These are phyloP conservation scores for Epichloe amarillans DNA, from an alignment of 2,329 filamentous ascomycete genomes.

Conservation along the genomic window DNA sequence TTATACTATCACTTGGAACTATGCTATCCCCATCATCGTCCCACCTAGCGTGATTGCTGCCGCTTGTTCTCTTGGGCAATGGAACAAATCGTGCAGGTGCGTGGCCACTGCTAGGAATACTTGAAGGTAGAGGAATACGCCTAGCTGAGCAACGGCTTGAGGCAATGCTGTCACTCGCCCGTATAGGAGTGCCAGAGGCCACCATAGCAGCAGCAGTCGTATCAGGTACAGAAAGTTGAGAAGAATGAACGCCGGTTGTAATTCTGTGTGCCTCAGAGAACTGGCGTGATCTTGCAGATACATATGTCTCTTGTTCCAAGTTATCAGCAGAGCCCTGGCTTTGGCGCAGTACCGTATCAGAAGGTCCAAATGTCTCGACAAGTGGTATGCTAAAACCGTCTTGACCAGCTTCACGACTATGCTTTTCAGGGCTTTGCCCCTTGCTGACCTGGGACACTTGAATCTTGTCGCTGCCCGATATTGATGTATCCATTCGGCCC, in stretches of 20 bases:
- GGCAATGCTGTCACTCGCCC: slow-evolving; percentile 2
- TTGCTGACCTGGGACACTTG: no score
- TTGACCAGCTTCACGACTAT: no score
- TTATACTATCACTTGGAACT: slow-evolving; percentile 48
- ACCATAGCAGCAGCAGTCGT: neutral
- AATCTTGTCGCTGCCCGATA: neutral
- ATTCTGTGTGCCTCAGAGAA: neutral
- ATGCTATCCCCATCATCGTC: slow-evolving; percentile 40
- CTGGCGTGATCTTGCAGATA: neutral
- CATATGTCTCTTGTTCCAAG: neutral
- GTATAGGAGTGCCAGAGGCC: neutral
- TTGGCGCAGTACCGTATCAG: neutral
- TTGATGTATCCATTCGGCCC: neutral
- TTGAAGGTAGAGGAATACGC: slow-evolving; percentile 18
- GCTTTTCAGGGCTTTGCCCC: no score
- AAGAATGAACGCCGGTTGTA: neutral
- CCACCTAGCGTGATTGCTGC: slow-evolving; percentile 27
- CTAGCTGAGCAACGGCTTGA: slow-evolving; percentile 2
- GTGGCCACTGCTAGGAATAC: slow-evolving; percentile 12
- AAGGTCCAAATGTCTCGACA: no score
- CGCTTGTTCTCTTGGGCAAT: slow-evolving; percentile 28
- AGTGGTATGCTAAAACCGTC: no score
- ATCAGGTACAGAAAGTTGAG: neutral
- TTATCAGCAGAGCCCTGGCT: neutral
- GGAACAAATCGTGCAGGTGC: slow-evolving; percentile 22